phyloP scores from a whole-genome alignment of 2,329 filamentous ascomycete species.

The Alternaria burnsii region DNA sequence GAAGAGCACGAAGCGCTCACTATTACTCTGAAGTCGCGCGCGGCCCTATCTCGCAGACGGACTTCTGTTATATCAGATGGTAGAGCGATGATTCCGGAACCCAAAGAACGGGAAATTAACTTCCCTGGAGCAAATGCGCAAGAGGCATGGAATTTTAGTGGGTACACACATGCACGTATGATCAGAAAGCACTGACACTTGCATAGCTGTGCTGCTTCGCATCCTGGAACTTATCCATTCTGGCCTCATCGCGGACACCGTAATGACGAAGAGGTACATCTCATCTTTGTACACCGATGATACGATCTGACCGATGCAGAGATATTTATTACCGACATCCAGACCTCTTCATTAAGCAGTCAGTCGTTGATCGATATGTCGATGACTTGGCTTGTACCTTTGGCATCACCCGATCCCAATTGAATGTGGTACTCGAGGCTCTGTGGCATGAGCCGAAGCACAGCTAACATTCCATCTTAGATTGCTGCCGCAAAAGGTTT shows the following conservation, averaged over 20 bases:
- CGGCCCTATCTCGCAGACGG: conserved; percentile 32
- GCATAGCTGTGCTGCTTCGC: conserved; percentile 62
- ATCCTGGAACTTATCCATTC: conserved; percentile 65
- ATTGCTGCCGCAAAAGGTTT: conserved; percentile 78
- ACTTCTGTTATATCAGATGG: conserved; percentile 6
- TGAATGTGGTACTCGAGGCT: conserved; percentile 71
- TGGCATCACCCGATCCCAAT: conserved; percentile 66
- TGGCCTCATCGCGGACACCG: conserved; percentile 57
- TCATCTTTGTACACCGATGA: not conserved
- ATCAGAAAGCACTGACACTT: conserved; percentile 14
- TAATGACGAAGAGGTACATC: conserved; percentile 65
- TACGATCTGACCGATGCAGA: conserved; percentile 56
- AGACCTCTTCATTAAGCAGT: conserved; percentile 74
- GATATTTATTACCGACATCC: conserved; percentile 83
- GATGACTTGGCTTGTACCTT: conserved; percentile 79
- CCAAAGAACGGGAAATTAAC: conserved; percentile 43
- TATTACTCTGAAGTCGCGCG: conserved; percentile 58
- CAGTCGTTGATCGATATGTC: conserved; percentile 73
- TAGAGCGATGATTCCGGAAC: conserved; percentile 16
- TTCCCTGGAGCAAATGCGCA: conserved; percentile 65
- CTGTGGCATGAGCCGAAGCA: conserved; percentile 34
- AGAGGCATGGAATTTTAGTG: conserved; percentile 68
- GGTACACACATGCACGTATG: conserved; percentile 10
- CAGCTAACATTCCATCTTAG: conserved; percentile 52
- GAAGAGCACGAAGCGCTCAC: conserved; percentile 56